These are phyloP conservation scores for Cutaneotrichosporon daszewskae DNA, from an alignment of 1,284 basidiomycete species.

Conservation along the genomic window DNA sequence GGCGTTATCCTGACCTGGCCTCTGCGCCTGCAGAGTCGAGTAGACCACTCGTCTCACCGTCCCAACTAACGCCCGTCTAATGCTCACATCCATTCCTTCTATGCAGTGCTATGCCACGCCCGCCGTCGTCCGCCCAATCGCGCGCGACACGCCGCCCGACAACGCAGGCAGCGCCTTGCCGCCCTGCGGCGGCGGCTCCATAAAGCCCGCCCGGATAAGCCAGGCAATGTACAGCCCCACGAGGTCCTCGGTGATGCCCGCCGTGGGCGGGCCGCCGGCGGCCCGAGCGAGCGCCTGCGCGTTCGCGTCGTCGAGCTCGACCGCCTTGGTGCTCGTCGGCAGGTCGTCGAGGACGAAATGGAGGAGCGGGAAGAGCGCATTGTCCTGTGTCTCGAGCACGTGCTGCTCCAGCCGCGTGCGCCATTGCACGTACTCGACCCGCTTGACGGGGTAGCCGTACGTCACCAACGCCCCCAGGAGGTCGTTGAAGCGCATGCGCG, in stretches of 20 bases:
- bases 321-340: conserved; percentile 91
- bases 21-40: too few species aligned
- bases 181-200: conserved; percentile 57
- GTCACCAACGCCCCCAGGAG: conserved; percentile 68
- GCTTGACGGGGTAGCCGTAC: conserved; percentile 75
- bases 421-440: conserved; percentile 89
- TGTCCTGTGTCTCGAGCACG: conserved; percentile 87
- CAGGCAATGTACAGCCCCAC: conserved; percentile 91
- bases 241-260: conserved; percentile 68
- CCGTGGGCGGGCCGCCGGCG: conserved; percentile 52
- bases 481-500: conserved; percentile 83
- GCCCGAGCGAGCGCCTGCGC: conserved; percentile 61
- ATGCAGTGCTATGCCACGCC: conserved; percentile 17
- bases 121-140: conserved; percentile 46
- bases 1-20: too few species aligned
- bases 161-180: conserved; percentile 43
- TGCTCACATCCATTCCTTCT: too few species aligned
- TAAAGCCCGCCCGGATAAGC: conserved; percentile 81
- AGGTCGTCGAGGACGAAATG: conserved; percentile 97
- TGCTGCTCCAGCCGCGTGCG: conserved; percentile 87
- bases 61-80: too few species aligned
- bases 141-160: conserved; percentile 40
- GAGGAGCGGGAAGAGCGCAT: conserved; percentile 92
- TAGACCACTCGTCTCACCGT: too few species aligned
- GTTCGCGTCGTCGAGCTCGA: conserved; percentile 83